These are phyloP conservation scores for Fraxinus anomala DNA, from an alignment of 257 asterid genomes.

Conservation along the genomic window DNA sequence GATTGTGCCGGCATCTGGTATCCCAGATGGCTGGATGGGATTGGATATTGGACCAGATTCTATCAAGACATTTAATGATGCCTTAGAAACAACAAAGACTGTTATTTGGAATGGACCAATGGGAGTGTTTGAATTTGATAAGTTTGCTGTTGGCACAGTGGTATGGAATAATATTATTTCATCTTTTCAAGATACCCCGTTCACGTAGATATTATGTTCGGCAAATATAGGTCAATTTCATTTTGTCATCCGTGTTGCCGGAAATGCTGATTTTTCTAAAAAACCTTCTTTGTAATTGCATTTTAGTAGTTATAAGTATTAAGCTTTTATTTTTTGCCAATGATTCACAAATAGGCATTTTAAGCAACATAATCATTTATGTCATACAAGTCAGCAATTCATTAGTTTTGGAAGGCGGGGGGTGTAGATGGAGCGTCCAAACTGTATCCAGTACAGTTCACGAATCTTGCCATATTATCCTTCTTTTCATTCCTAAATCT, in stretches of 20 bases:
- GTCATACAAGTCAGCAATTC: not conserved
- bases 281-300: no score
- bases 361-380: no score
- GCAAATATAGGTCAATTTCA: not conserved
- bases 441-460: no score
- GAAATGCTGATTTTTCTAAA: no score
- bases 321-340: no score
- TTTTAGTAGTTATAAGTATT: no score
- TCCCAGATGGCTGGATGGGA: slow-evolving; percentile 97
- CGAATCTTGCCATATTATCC: not conserved
- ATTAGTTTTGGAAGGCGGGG: not conserved
- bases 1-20: slow-evolving; percentile 73
- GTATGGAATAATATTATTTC: slow-evolving; percentile 26
- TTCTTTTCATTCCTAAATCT: not conserved
- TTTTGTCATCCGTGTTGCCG: no score
- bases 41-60: slow-evolving; percentile 88
- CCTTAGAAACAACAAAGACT: slow-evolving; percentile 75
- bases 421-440: no score
- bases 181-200: not conserved
- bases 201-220: not conserved
- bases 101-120: slow-evolving; percentile 94
- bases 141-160: slow-evolving; percentile 89
- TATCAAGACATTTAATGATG: slow-evolving; percentile 71
- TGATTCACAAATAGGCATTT: no score
- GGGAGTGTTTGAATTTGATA: slow-evolving; percentile 93